Percentiles rank a stretch among this genome's conserved stretches.
These are phyloP conservation scores for Suillus weaverae DNA, from an alignment of 768 basidiomycete genomes.

Conservation along the genomic window DNA sequence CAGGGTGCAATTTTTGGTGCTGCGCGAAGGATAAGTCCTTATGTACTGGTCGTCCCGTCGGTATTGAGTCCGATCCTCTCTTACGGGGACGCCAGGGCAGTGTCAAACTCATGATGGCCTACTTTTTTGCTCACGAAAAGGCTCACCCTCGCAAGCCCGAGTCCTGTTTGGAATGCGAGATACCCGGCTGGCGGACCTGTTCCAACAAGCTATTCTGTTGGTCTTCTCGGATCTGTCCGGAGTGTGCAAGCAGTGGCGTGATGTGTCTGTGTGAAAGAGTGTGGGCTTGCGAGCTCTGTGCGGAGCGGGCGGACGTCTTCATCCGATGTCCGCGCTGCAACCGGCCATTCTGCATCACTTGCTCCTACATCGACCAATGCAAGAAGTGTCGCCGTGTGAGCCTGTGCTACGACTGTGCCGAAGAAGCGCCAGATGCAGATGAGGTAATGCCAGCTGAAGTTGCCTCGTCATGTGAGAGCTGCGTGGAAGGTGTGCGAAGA, in stretches of 20 bases:
- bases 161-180: not conserved
- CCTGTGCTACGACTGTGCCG: not conserved
- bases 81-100: constrained; percentile 11
- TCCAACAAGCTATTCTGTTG: not conserved
- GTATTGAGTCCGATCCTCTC: not conserved
- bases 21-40: not conserved
- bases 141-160: not conserved
- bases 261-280: not conserved
- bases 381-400: not conserved
- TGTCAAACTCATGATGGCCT: not conserved
- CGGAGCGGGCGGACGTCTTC: not conserved
- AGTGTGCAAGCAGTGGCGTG: not conserved
- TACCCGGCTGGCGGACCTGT: not conserved
- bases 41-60: not conserved
- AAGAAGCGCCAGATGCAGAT: not conserved
- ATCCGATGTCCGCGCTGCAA: not conserved
- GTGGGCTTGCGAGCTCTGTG: not conserved
- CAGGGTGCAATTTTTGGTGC: not conserved
- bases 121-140: not conserved
- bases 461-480: not conserved
- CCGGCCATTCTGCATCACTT: not conserved
- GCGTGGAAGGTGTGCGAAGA: not conserved
- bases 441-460: not conserved
- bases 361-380: not conserved
- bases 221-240: not conserved